Evolutionary conservation across 352 stramenopile species (phyloP), one percentile per base, ranked within the genome.

Genomic region (Phytophthora europaea): DNA sequence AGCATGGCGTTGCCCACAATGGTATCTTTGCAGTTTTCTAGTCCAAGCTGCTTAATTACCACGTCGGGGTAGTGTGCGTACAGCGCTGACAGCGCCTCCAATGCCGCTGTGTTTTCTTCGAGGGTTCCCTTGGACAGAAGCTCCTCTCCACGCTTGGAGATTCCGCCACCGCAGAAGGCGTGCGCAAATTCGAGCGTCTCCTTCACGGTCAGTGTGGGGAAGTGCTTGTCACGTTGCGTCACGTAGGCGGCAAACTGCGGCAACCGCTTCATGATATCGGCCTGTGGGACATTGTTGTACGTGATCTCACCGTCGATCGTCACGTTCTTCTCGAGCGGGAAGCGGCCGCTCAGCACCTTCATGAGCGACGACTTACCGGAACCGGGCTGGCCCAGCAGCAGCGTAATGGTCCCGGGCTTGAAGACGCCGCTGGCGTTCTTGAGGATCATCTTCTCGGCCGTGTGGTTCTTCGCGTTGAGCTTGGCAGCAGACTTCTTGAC

Each of bases 161-260:
- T 50, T 26, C 76, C 70, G 16, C 69, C 73, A 28, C 76, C 72
- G 33, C 85, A 87, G 62, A 70, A 87, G 0, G 34, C 59, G 31
- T 85, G 70, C 15, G 80, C 80, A 34, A 88, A 85, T 45, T 79
- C 65, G 15, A 90, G 70, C 45, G 83, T 89, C 65, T 90, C 83
- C 45, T 83, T 82, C 3, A 90, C 83, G 0, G 79, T 85, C 16
- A 86, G 34, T 4, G 72, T 69, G 0, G 72, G 67, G 97, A 97
- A 98, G 83, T 56, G 94, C 97, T 77, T 98, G 76, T 98, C 94
- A 18, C 80, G 69, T 23, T 87, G 81, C 0, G 65, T 73, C 53
- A 85, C 78, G 61, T 88, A 85, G 5, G 77, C 71, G 31, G 72
- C 67, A 10, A 88, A 86, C 61, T 90, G 81, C 7, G 83, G 83